A percentile compares a stretch with the other conserved stretches of the same genome.
These are phyloP conservation scores for Recurvomyces mirabilis DNA, from an alignment of 495 filamentous ascomycete genomes.

Conservation along the genomic window DNA sequence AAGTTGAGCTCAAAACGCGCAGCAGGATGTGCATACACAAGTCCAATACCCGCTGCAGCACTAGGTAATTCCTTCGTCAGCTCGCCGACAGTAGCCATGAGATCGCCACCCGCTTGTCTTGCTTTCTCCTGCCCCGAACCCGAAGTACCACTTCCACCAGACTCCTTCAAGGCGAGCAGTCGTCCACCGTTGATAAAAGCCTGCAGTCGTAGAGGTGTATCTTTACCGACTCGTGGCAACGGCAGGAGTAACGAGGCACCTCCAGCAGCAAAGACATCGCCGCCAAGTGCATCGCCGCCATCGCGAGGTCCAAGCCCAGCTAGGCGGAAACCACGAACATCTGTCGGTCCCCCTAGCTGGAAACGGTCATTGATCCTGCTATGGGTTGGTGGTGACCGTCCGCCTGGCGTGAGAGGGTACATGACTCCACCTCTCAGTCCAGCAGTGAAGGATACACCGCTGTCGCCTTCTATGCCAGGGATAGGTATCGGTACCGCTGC, in stretches of 20 bases:
- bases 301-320: slow-evolving; percentile 82
- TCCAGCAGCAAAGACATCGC: slow-evolving; percentile 81
- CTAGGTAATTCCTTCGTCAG: slow-evolving; percentile 69
- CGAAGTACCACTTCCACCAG: slow-evolving; percentile 41
- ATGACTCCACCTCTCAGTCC: slow-evolving; percentile 54
- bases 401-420: slow-evolving; percentile 48
- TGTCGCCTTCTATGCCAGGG: slow-evolving; percentile 52
- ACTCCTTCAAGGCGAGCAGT: slow-evolving; percentile 58
- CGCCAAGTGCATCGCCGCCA: slow-evolving; percentile 71
- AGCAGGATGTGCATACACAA: slow-evolving; percentile 87
- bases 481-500: slow-evolving; percentile 59
- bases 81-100: slow-evolving; percentile 47
- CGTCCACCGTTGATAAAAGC: slow-evolving; percentile 85
- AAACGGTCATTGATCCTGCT: slow-evolving; percentile 91
- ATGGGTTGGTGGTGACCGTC: slow-evolving; percentile 40
- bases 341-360: slow-evolving; percentile 83
- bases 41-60: slow-evolving; percentile 71
- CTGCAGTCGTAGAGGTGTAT: slow-evolving; percentile 79
- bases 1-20: slow-evolving; percentile 95
- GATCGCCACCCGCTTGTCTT: slow-evolving; percentile 42
- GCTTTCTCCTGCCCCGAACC: too few relatives aligned
- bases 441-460: slow-evolving; percentile 62
- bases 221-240: slow-evolving; percentile 62
- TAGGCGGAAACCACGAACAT: slow-evolving; percentile 86
- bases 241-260: slow-evolving; percentile 76